Conservation (phyloP, 2,329 filamentous ascomycete species). For the Rutstroemia sp. region DNA sequence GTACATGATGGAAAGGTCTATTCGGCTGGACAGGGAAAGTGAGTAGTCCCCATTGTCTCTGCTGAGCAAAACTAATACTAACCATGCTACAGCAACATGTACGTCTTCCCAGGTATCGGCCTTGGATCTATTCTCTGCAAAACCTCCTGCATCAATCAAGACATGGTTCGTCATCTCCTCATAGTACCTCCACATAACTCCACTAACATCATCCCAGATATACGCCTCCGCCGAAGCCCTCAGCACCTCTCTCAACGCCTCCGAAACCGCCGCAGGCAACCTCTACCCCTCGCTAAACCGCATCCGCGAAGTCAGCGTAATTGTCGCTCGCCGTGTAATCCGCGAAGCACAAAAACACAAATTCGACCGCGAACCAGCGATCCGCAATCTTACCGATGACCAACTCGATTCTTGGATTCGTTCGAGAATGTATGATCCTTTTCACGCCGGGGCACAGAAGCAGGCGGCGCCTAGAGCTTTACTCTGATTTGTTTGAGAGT, state of each 20-base stretch:
- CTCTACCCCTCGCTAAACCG: conserved; percentile 68
- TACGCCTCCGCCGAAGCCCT: conserved; percentile 71
- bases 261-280: conserved; percentile 45
- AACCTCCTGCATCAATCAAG: conserved; percentile 45
- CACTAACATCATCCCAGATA: conserved; percentile 44
- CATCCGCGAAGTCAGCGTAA: conserved; percentile 68
- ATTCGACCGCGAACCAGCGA: conserved; percentile 54
- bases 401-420: conserved; percentile 56
- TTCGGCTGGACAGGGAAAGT: conserved; percentile 40
- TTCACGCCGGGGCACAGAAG: background rate
- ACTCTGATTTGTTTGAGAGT: background rate
- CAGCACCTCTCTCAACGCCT: conserved; percentile 61
- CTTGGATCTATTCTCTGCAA: conserved; percentile 69
- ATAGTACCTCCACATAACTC: background rate
- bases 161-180: conserved; percentile 19
- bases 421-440: conserved; percentile 69
- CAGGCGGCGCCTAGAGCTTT: background rate
- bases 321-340: conserved; percentile 70
- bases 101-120: conserved; percentile 79
- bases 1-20: conserved; percentile 45
- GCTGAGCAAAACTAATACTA: background rate
- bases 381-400: conserved; percentile 41
- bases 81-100: conserved; percentile 67
- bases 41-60: conserved; percentile 11
- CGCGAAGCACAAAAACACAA: conserved; percentile 60